phyloP scores from a whole-genome alignment of 1,284 basidiomycete genomes.

The Bothia castanella region DNA sequence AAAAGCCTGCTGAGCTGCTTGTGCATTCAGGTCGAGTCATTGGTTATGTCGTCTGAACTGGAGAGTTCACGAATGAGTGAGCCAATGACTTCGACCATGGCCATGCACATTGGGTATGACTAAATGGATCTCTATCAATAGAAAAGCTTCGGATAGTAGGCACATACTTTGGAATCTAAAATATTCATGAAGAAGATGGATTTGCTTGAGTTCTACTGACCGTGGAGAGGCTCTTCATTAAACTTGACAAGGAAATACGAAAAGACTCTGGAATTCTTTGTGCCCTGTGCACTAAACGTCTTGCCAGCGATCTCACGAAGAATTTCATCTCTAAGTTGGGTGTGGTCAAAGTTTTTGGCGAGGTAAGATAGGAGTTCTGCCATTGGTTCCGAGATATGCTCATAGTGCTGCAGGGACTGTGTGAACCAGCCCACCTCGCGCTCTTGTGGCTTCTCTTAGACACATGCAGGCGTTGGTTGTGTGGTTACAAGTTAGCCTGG shows the following conservation, averaged over 20 bases:
- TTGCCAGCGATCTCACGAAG: conserved; percentile 81
- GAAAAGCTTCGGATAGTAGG: not conserved
- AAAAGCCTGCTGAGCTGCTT: too few species aligned
- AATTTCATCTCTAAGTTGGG: conserved; percentile 88
- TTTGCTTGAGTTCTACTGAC: conserved; percentile 87
- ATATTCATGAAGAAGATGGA: conserved; percentile 80
- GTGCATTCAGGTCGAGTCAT: too few species aligned
- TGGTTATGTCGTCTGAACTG: too few species aligned
- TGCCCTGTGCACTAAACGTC: conserved; percentile 77
- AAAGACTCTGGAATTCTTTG: conserved; percentile 85
- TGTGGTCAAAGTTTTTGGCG: conserved; percentile 84
- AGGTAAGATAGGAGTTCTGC: conserved; percentile 84
- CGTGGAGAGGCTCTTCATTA: conserved; percentile 81
- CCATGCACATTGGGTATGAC: conserved; percentile 96
- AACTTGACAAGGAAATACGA: conserved; percentile 83
- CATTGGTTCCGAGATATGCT: conserved; percentile 92
- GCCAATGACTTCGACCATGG: conserved; percentile 84
- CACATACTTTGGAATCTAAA: conserved; percentile 85
- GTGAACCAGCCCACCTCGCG: too few species aligned
- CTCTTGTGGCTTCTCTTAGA: too few species aligned
- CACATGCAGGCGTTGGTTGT: too few species aligned
- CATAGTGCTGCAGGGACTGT: too few species aligned
- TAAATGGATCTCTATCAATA: conserved; percentile 31
- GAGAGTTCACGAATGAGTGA: conserved; percentile 58
- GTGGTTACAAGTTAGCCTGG: too few species aligned